A percentile compares a stretch with the other conserved stretches of the same genome.
phyloP scores from a whole-genome alignment of 176 grass and related monocot genomes.

The Aechmea fasciata region DNA sequence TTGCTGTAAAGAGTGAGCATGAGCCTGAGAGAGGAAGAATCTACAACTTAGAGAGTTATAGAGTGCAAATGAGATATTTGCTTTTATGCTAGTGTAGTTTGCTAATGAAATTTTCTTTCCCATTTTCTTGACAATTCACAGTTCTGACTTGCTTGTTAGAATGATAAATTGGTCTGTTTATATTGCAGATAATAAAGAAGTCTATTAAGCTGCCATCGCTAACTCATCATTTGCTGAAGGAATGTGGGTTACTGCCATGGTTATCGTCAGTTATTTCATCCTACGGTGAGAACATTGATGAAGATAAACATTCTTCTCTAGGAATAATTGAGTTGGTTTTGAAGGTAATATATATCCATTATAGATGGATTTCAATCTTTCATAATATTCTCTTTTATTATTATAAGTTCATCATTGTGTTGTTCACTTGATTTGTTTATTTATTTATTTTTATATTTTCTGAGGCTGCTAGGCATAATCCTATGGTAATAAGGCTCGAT shows the following conservation, averaged over 20 bases:
- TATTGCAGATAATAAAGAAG: slow-evolving; percentile 76
- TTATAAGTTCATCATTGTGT: background rate
- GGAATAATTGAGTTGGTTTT: slow-evolving; percentile 50
- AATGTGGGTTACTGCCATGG: slow-evolving; percentile 72
- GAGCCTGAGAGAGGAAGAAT: too few relatives aligned
- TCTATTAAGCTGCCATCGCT: slow-evolving; percentile 58
- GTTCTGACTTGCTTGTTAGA: too few relatives aligned
- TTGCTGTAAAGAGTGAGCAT: slow-evolving; percentile 1
- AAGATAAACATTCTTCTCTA: slow-evolving; percentile 25
- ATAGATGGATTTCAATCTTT: background rate
- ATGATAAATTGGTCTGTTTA: background rate
- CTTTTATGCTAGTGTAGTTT: too few relatives aligned
- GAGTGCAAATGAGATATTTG: too few relatives aligned
- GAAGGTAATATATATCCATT: slow-evolving; percentile 39
- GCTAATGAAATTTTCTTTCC: too few relatives aligned
- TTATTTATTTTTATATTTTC: background rate
- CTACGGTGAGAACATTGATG: slow-evolving; percentile 16
- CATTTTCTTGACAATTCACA: too few relatives aligned
- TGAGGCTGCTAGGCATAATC: background rate
- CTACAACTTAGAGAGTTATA: too few relatives aligned
- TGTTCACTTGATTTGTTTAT: background rate
- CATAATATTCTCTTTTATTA: background rate
- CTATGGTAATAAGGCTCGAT: background rate
- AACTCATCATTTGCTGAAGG: slow-evolving; percentile 60
- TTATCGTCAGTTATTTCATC: slow-evolving; percentile 64